Evolutionary conservation across 352 stramenopile species (phyloP).

Genomic region (Phytopythium delawarense): DNA sequence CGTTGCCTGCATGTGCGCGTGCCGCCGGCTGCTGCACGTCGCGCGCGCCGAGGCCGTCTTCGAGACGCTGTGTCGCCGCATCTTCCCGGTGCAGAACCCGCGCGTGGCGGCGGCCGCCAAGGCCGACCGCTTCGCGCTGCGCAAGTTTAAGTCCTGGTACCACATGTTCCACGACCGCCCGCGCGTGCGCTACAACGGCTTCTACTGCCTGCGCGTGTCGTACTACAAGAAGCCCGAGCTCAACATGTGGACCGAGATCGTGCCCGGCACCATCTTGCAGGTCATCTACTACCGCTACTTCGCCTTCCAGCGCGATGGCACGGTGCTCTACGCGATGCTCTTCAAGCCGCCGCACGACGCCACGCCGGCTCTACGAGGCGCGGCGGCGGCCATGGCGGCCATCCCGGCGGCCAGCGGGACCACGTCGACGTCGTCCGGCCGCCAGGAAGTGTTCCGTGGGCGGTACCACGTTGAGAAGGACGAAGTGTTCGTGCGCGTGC

Average conservation of each 20-base stretch:
- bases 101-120: conserved; percentile 34
- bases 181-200: conserved; percentile 75
- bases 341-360: conserved; percentile 67
- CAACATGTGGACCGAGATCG: conserved; percentile 80
- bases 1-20: conserved; percentile 41
- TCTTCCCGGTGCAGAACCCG: conserved; percentile 62
- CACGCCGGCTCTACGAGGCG: conserved; percentile 22
- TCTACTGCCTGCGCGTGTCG: conserved; percentile 72
- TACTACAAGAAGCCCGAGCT: conserved; percentile 87
- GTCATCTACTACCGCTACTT: conserved; percentile 86
- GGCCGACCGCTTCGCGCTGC: conserved; percentile 53
- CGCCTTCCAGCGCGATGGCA: conserved; percentile 67
- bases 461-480: conserved; percentile 64
- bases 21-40: conserved; percentile 51
- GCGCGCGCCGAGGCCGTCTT: conserved; percentile 54
- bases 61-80: conserved; percentile 60
- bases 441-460: conserved; percentile 48
- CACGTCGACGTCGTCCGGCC: background rate
- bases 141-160: conserved; percentile 64
- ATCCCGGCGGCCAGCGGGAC: background rate
- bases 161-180: conserved; percentile 66
- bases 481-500: conserved; percentile 62
- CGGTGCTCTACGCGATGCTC: conserved; percentile 74
- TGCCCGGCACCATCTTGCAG: conserved; percentile 65
- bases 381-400: conserved; percentile 5